A percentile compares a stretch with the other conserved stretches of the same genome.
Conservation (phyloP, 129 eudicot species). For the Arctium minus region DNA sequence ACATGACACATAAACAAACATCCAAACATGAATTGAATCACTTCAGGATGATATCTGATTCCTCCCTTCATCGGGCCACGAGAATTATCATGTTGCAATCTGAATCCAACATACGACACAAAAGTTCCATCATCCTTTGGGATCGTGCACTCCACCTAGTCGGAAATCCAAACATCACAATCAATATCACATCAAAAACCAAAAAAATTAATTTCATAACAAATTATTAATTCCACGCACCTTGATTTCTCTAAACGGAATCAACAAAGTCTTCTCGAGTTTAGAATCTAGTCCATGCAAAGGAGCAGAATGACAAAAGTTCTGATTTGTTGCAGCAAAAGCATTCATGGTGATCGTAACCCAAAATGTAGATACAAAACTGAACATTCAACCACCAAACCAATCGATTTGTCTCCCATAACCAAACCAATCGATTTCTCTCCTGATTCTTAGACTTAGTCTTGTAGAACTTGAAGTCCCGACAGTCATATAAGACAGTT, state of each 20-base stretch:
- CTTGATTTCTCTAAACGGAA: constrained; percentile 82
- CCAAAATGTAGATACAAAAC: not conserved
- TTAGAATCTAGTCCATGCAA: constrained; percentile 55
- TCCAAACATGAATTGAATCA: no score
- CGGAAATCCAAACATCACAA: not conserved
- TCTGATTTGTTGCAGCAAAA: constrained; percentile 67
- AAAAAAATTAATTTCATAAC: not conserved
- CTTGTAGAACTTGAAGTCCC: no score
- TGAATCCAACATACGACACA: constrained; percentile 58
- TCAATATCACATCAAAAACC: not conserved
- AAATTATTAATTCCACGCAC: constrained; percentile 12
- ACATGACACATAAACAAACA: no score
- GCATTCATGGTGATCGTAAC: constrained; percentile 46
- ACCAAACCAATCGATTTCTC: no score
- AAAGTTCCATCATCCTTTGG: constrained; percentile 67
- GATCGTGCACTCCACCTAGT: constrained; percentile 75
- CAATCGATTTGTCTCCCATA: no score
- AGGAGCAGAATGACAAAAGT: constrained; percentile 66
- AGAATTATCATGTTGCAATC: constrained; percentile 81
- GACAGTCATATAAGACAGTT: no score
- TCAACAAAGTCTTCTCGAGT: constrained; percentile 70
- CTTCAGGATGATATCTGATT: not conserved
- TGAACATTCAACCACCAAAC: no score
- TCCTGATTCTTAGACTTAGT: no score
- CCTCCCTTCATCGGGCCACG: constrained; percentile 94